phyloP scores from a whole-genome alignment of 768 basidiomycete species.

The Cubamyces sp. region DNA sequence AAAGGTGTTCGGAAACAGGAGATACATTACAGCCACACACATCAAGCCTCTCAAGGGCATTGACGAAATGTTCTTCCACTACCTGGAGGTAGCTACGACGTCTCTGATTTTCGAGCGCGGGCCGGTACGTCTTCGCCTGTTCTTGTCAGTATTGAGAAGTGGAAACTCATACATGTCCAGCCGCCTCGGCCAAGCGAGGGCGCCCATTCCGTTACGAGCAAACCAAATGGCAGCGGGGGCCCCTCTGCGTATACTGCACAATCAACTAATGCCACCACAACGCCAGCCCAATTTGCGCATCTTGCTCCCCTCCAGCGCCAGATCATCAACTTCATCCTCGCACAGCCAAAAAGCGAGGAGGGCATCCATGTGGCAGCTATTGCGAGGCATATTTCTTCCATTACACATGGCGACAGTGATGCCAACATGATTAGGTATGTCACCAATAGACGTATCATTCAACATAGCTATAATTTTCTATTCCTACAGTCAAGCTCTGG shows the following conservation, averaged over 20 bases:
- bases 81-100: slow-evolving; percentile 73
- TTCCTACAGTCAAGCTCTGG: slow-evolving; percentile 65
- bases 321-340: slow-evolving; percentile 68
- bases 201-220: slow-evolving; percentile 9
- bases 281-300: slow-evolving; percentile 53
- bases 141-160: neutral
- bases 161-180: slow-evolving; percentile 1
- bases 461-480: neutral
- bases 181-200: slow-evolving; percentile 29
- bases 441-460: neutral
- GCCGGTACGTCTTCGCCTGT: slow-evolving; percentile 46
- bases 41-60: slow-evolving; percentile 70
- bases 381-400: slow-evolving; percentile 53
- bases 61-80: slow-evolving; percentile 83
- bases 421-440: slow-evolving; percentile 67
- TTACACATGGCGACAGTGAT: slow-evolving; percentile 39
- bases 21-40: slow-evolving; percentile 79
- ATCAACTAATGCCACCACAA: slow-evolving; percentile 13
- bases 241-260: slow-evolving; percentile 42
- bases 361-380: slow-evolving; percentile 79
- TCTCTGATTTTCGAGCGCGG: slow-evolving; percentile 70
- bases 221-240: slow-evolving; percentile 9
- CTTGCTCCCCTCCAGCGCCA: slow-evolving; percentile 61
- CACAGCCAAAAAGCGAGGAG: slow-evolving; percentile 52
- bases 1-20: slow-evolving; percentile 80